These are phyloP conservation scores for Ilyonectria sp. DNA, from an alignment of 2,329 filamentous ascomycete species.

Conservation along the genomic window DNA sequence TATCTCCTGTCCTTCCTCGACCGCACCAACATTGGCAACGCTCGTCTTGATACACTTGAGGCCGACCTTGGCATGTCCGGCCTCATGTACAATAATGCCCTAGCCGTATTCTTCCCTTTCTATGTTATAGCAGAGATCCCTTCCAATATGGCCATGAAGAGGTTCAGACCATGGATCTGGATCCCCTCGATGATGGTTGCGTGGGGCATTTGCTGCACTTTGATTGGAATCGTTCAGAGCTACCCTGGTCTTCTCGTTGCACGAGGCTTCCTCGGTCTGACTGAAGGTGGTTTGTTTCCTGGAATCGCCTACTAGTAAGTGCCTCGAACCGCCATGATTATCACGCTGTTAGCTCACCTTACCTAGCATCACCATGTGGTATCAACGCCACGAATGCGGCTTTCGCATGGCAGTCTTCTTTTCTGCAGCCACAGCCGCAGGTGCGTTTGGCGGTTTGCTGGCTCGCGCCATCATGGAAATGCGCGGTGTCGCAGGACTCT, in stretches of 20 bases:
- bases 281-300: constrained; percentile 73
- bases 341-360: background rate
- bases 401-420: constrained; percentile 75
- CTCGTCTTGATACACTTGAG: constrained; percentile 69
- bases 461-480: constrained; percentile 74
- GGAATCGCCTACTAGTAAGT: constrained; percentile 70
- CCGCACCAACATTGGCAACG: constrained; percentile 67
- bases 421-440: constrained; percentile 70
- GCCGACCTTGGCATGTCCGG: constrained; percentile 50
- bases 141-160: constrained; percentile 71
- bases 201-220: constrained; percentile 57
- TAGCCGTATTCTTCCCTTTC: constrained; percentile 68
- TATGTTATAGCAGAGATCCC: constrained; percentile 70
- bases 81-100: background rate
- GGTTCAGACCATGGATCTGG: constrained; percentile 65
- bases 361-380: constrained; percentile 69
- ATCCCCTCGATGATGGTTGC: constrained; percentile 68
- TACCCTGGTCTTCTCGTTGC: constrained; percentile 64
- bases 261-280: constrained; percentile 63
- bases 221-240: constrained; percentile 66
- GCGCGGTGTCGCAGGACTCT: constrained; percentile 63
- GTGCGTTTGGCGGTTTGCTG: constrained; percentile 74
- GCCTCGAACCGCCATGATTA: background rate
- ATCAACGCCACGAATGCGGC: constrained; percentile 72
- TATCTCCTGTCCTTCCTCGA: constrained; percentile 70